These are phyloP conservation scores for Diaporthe longicolla DNA, from an alignment of 2,329 filamentous ascomycete species.

Conservation along the genomic window DNA sequence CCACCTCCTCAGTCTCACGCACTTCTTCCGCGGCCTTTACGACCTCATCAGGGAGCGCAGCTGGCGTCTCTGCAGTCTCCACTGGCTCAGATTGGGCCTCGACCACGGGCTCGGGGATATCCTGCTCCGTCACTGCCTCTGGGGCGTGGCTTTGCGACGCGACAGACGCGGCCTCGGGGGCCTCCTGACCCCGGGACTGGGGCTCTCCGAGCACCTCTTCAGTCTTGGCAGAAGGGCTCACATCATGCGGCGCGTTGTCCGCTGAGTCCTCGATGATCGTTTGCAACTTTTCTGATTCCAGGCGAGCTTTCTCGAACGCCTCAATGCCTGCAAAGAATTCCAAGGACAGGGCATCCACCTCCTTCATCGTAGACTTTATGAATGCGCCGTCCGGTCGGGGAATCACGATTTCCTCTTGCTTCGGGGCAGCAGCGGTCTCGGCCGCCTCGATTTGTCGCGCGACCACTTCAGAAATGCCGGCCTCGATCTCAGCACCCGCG, in stretches of 20 bases:
- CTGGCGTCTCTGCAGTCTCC: background rate
- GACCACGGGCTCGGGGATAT: background rate
- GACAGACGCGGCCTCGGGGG: conserved; percentile 8
- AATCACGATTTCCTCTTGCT: background rate
- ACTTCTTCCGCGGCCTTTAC: conserved; percentile 35
- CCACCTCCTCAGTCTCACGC: conserved; percentile 32
- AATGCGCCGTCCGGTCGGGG: background rate
- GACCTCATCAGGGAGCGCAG: conserved; percentile 13
- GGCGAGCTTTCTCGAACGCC: background rate
- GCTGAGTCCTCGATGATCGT: conserved; percentile 5
- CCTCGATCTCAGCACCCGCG: conserved; percentile 45
- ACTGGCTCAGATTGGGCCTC: background rate
- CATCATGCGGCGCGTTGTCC: conserved; percentile 3
- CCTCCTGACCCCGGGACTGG: conserved; percentile 1
- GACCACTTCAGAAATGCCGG: conserved; percentile 46
- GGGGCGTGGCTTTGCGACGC: conserved; percentile 21
- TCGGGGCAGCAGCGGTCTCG: conserved; percentile 15
- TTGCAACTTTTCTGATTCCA: conserved; percentile 5
- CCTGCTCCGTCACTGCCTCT: conserved; percentile 9
- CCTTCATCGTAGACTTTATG: background rate
- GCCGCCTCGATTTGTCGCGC: conserved; percentile 38
- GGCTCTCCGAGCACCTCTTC: conserved; percentile 1
- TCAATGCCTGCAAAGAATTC: background rate
- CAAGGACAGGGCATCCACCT: background rate
- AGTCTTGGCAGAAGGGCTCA: background rate